These are phyloP conservation scores for Nitzschia sp. DNA, from an alignment of 108 stramenopile genomes.

Conservation along the genomic window DNA sequence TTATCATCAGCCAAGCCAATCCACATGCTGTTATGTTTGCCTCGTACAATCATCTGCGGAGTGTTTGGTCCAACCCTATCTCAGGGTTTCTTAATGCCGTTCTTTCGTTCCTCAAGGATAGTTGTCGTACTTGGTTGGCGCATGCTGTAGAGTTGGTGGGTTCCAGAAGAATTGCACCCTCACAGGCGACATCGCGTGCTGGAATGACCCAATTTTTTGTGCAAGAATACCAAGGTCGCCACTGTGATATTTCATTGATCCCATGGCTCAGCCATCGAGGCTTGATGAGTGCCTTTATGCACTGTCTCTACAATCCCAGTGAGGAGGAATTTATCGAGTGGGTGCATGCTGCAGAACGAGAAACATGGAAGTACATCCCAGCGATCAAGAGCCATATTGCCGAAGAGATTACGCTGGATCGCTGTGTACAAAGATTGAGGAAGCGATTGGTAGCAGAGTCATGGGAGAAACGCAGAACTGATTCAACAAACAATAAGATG, in stretches of 20 bases:
- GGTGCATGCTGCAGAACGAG: conserved; percentile 78
- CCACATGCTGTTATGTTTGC: conserved; percentile 93
- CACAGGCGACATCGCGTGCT: conserved; percentile 78
- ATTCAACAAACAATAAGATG: conserved; percentile 30
- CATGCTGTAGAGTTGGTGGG: conserved; percentile 86
- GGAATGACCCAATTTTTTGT: conserved; percentile 77
- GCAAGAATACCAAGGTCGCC: conserved; percentile 96
- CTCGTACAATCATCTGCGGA: conserved; percentile 63
- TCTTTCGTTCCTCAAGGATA: conserved; percentile 85
- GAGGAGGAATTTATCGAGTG: conserved; percentile 81
- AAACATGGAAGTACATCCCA: conserved; percentile 87
- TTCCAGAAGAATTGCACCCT: conserved; percentile 73
- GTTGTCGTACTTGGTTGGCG: conserved; percentile 76
- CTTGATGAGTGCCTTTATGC: conserved; percentile 75
- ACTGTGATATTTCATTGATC: conserved; percentile 93
- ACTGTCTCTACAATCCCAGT: conserved; percentile 89
- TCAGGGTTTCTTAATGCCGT: conserved; percentile 78
- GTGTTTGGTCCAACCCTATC: conserved; percentile 80
- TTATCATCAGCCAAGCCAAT: conserved; percentile 96
- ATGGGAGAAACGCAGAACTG: conserved; percentile 50
- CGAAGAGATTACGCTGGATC: conserved; percentile 83
- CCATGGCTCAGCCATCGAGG: conserved; percentile 89
- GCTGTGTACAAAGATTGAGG: conserved; percentile 82
- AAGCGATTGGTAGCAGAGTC: conserved; percentile 68
- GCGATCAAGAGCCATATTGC: conserved; percentile 87